phyloP scores from a whole-genome alignment of 805 yeast genomes.

The Metschnikowia sp. region DNA sequence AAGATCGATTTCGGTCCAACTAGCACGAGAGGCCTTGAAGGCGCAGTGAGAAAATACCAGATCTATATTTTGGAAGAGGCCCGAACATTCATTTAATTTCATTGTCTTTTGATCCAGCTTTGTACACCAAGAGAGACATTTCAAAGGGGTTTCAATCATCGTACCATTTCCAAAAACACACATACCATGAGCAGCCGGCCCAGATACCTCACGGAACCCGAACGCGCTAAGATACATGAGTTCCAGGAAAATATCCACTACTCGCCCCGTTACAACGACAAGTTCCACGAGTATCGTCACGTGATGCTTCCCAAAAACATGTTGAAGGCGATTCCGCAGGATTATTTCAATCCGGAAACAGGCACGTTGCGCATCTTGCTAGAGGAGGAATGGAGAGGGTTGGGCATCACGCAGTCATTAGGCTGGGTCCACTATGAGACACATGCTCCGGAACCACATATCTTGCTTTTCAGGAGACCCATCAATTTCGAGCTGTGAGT shows the following conservation, averaged over 20 bases:
- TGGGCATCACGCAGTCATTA: conserved; percentile 93
- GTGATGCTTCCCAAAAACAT: conserved; percentile 95
- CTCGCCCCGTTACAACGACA: conserved; percentile 91
- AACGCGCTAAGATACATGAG: conserved; percentile 81
- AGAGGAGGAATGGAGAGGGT: conserved; percentile 98
- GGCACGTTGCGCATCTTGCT: conserved; percentile 87
- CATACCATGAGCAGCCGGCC: conserved; percentile 45
- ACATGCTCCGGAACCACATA: conserved; percentile 98
- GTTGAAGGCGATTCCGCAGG: conserved; percentile 91
- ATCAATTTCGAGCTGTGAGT: conserved; percentile 47
- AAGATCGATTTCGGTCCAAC: no score
- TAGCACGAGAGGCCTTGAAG: no score
- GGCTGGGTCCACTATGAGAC: conserved; percentile 99
- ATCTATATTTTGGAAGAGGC: no score
- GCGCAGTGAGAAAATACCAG: no score
- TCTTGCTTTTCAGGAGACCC: conserved; percentile 73
- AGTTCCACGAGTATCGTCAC: conserved; percentile 88
- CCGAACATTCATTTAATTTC: no score
- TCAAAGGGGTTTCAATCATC: no score
- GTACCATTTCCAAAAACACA: no score
- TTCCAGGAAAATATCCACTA: conserved; percentile 94
- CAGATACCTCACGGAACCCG: conserved; percentile 77
- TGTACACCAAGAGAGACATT: no score
- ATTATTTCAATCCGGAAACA: conserved; percentile 88
- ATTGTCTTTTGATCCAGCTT: no score